Evolutionary conservation across 2,329 filamentous ascomycete species (phyloP).

Genomic region (Cladophialophora bantiana): DNA sequence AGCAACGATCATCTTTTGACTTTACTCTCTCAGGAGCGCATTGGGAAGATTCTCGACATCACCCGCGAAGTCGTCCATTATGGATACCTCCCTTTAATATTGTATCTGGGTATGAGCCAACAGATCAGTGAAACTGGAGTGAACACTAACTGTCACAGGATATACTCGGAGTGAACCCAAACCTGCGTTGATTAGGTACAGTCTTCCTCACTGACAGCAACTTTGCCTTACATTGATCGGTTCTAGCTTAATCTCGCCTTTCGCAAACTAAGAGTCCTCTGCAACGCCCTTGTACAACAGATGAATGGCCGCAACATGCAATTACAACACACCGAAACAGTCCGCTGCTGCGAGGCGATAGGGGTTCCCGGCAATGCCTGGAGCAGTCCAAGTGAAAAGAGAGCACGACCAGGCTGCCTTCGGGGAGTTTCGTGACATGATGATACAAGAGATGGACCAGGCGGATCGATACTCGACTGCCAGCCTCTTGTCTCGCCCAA

Average conservation of each 20-base stretch:
- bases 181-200: slow-evolving; percentile 76
- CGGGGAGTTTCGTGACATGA: background rate
- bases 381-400: background rate
- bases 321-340: background rate
- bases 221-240: slow-evolving; percentile 11
- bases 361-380: background rate
- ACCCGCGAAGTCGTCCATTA: slow-evolving; percentile 95
- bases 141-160: slow-evolving; percentile 58
- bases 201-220: slow-evolving; percentile 25
- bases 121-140: background rate
- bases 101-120: slow-evolving; percentile 79
- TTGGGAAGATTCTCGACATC: slow-evolving; percentile 93
- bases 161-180: slow-evolving; percentile 94
- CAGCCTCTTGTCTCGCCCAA: background rate
- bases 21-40: slow-evolving; percentile 76
- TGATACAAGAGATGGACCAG: background rate
- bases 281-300: slow-evolving; percentile 29
- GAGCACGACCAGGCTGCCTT: background rate
- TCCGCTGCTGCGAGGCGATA: background rate
- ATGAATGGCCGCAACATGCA: background rate
- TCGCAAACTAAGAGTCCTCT: slow-evolving; percentile 34
- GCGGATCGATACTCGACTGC: background rate
- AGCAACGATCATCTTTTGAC: slow-evolving; percentile 20
- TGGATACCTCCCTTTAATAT: slow-evolving; percentile 94
- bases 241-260: slow-evolving; percentile 40